These are phyloP conservation scores for Fraxinus pennsylvanica DNA, from an alignment of 257 asterid species.

Conservation along the genomic window DNA sequence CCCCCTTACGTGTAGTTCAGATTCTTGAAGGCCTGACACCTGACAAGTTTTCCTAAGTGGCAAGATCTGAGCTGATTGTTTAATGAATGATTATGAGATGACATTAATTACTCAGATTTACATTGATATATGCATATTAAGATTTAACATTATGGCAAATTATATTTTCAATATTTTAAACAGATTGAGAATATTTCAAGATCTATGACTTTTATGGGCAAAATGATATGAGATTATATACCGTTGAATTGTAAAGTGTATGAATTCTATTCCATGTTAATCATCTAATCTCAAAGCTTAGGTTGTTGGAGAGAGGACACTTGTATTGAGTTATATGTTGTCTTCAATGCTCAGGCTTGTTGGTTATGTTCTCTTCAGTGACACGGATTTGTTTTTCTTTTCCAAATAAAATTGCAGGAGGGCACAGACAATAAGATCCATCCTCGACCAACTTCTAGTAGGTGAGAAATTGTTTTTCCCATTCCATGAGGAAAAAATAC, in stretches of 20 bases:
- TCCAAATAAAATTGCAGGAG: constrained; percentile 26
- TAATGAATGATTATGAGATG: no score
- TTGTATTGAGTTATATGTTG: not conserved
- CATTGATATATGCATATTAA: no score
- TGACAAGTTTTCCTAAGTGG: not conserved
- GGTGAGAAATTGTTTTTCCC: constrained; percentile 12
- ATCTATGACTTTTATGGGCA: no score
- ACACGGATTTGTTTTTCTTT: not conserved
- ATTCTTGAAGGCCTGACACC: not conserved
- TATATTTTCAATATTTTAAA: no score
- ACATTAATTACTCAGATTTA: no score
- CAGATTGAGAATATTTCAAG: no score
- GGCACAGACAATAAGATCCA: constrained; percentile 26
- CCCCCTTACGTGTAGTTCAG: not conserved
- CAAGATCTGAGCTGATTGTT: no score
- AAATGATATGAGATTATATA: no score
- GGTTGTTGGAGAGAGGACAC: not conserved
- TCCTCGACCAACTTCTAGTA: constrained; percentile 25
- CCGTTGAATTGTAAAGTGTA: no score
- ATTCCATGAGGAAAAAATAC: not conserved
- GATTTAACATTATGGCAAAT: no score
- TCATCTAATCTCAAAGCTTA: not conserved
- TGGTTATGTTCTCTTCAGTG: not conserved
- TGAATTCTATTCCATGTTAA: no score
- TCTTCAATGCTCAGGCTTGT: not conserved